These are phyloP conservation scores for Schrenkiella parvula DNA, from an alignment of 345 rosid genomes.

Conservation along the genomic window DNA sequence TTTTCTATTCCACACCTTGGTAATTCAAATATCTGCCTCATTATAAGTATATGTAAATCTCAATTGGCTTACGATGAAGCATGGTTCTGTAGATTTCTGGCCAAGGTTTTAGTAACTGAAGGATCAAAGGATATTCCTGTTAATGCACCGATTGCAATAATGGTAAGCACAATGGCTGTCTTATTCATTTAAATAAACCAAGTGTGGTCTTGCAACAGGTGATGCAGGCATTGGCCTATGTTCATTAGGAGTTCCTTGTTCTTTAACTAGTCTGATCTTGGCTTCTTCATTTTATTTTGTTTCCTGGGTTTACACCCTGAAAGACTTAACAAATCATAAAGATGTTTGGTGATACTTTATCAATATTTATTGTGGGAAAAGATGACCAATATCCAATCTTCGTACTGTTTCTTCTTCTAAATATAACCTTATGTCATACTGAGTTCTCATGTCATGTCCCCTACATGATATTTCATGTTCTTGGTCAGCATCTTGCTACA, in stretches of 20 bases:
- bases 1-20: neutral
- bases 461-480: neutral
- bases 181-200: constrained; percentile 3
- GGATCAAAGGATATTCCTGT: constrained; percentile 93
- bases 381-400: neutral
- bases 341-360: neutral
- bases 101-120: constrained; percentile 76
- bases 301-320: constrained; percentile 9
- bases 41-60: neutral
- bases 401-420: neutral
- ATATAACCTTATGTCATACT: neutral
- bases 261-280: constrained; percentile 1
- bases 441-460: constrained; percentile 18
- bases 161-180: constrained; percentile 44
- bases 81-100: constrained; percentile 65
- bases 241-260: neutral
- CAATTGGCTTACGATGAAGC: constrained; percentile 23
- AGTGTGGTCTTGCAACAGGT: constrained; percentile 6
- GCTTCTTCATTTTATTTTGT: constrained; percentile 23
- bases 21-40: constrained; percentile 5
- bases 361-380: neutral
- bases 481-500: constrained; percentile 9
- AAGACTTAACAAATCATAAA: neutral
- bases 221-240: neutral
- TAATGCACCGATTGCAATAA: constrained; percentile 83